Base-by-base conservation (phyloP, 345 rosid species). In the Aquilaria malaccensis region DNA sequence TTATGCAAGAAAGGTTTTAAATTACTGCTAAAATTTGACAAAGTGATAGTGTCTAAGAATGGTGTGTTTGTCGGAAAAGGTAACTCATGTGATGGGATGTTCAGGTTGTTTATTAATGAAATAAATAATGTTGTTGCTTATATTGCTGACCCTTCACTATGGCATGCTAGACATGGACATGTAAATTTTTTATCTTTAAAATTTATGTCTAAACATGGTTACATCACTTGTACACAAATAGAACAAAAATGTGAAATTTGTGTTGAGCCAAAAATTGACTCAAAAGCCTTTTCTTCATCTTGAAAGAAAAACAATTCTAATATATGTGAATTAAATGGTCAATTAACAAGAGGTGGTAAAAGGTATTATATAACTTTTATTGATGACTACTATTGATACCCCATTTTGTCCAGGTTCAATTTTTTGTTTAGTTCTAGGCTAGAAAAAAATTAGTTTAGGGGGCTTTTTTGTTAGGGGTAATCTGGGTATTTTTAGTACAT, bases 261-360 rank as follows among this genome's bases (percentile, higher is more conserved):
- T 55, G 33, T 45, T 14, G 41, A 64, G 55, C 14, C 61, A 15
- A 64, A 55, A 56, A 64, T 0, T 64, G 67, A 55, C 53, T 45
- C 54, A 55, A 45, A 64, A 64, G 14, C 43, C 60, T 14, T 64
- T 64, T 55, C 33, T 30, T 6, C 54, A 7, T 9, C 57, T 41
- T 51, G 46, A 33, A n/a, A 14, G 59, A 3, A 63, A 54, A 9
- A 13, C 67, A 12, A 64, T 55, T 53, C 37, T 2, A 12, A 64
- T 12, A 54, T 64, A 1, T 64, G 56, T 55, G 60, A 64, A 55
- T 64, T 64, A 10, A 64, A 64, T 64, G 52, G 52, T 49, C 13
- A 10, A 2, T 11, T 49, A 49, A 49, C 52, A 6, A 49, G 52
- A 49, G 52, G 52, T 10, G 13, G 3, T 10, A 49, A 49, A 3